phyloP scores from a whole-genome alignment of 495 filamentous ascomycete species.

The Penicillium canariense region DNA sequence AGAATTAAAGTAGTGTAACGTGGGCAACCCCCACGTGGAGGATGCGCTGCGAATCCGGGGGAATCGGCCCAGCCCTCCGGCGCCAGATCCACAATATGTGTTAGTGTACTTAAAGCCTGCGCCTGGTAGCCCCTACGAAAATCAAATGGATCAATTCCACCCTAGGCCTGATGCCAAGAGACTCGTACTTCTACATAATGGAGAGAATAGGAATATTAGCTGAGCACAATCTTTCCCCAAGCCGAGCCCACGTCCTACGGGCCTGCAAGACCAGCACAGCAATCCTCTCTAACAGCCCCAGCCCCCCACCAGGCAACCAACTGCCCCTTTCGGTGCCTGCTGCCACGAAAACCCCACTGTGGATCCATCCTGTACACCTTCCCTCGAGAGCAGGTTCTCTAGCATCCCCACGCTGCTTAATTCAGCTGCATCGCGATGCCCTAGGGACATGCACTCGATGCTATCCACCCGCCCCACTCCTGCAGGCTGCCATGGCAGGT shows the following conservation, averaged over 20 bases:
- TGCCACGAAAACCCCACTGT: too few relatives aligned
- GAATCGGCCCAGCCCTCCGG: not conserved
- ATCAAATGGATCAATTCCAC: too few relatives aligned
- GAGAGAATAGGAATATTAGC: too few relatives aligned
- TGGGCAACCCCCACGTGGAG: not conserved
- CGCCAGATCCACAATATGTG: not conserved
- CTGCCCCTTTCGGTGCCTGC: not conserved
- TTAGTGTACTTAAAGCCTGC: not conserved
- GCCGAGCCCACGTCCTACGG: too few relatives aligned
- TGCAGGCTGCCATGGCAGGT: not conserved
- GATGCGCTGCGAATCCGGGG: not conserved
- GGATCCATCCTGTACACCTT: not conserved
- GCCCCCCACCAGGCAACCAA: not conserved
- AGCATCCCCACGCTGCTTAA: not conserved
- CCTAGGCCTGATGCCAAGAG: too few relatives aligned
- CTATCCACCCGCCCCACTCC: not conserved
- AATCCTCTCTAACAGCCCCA: not conserved
- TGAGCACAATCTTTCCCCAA: too few relatives aligned
- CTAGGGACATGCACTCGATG: not conserved
- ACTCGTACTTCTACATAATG: too few relatives aligned
- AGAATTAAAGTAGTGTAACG: conserved; percentile 1
- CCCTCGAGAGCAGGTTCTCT: not conserved
- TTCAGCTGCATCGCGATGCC: not conserved
- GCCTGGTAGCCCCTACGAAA: not conserved
- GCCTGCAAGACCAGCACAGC: not conserved